A percentile compares a stretch with the other conserved stretches of the same genome.
Conservation (phyloP, 345 rosid genomes). For the Hibiscus mutabilis region DNA sequence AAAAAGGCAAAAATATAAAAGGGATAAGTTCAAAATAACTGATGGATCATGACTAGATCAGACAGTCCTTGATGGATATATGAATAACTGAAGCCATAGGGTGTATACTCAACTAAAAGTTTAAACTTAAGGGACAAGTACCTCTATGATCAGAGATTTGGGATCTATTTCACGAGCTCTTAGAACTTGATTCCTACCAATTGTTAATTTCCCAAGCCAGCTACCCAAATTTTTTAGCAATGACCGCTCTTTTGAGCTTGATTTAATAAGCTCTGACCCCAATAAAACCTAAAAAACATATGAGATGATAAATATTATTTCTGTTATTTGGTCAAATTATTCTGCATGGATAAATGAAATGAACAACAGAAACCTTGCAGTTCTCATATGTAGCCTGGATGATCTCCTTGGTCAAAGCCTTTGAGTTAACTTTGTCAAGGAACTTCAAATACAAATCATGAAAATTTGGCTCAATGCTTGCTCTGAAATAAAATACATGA, state of each 20-base stretch:
- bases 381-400: conserved; percentile 87
- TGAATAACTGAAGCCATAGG: not conserved
- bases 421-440: conserved; percentile 77
- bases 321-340: not conserved
- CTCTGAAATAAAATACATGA: conserved; percentile 40
- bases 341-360: too few relatives aligned
- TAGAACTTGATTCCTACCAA: conserved; percentile 88
- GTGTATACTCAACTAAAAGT: not conserved
- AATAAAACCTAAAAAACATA: conserved; percentile 65
- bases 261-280: conserved; percentile 95
- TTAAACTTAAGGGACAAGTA: conserved; percentile 15
- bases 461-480: conserved; percentile 97
- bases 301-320: not conserved
- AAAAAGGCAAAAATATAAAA: not conserved
- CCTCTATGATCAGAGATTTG: conserved; percentile 95
- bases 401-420: conserved; percentile 76
- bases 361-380: conserved; percentile 97
- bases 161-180: conserved; percentile 98
- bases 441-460: conserved; percentile 94
- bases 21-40: not conserved
- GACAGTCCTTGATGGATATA: not conserved
- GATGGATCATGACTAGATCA: not conserved
- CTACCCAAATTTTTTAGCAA: conserved; percentile 94
- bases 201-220: conserved; percentile 98
- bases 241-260: conserved; percentile 96